Base-by-base conservation (phyloP, 1,284 basidiomycete species). In the Cutaneotrichosporon sp. region DNA sequence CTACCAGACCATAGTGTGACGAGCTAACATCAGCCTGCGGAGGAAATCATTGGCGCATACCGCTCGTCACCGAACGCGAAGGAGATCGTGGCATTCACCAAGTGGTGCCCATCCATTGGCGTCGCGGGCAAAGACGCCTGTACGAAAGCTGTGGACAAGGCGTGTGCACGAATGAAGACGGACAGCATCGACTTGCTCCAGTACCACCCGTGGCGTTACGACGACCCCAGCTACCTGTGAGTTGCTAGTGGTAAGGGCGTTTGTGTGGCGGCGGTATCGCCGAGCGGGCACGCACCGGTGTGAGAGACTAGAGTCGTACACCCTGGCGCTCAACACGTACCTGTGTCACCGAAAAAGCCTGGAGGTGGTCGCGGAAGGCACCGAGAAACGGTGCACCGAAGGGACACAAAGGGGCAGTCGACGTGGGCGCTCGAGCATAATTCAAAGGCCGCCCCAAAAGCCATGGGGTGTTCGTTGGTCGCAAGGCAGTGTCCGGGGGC, bases 181-280 rank as follows among this genome's bases (percentile, higher is more conserved):
- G 23, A 26, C 2, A 20, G 21, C 15, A 4, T 54, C 33, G 43
- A 49, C 13, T 30, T 54, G 9, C 38, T 54, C 42, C 52, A 54
- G 52, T 50, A 50, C 23, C 52, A 49, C 36, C 26, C n/a, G 10
- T 50, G 48, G 47, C 36, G 41, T 30, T 54, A 54, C 30, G 52
- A 54, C 18, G 44, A 49, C 14, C 30, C 38, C 10, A 45, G 22
- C 20, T 54, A 50, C n/a, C 23, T 49, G 52, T 54, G 36, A 39
- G 52, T 48, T 3, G 26, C 4, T 7, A n/a, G 15, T 30, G 26
- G 26, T 30, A 30, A 10, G 26, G 26, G 26, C 7, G 26, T 5
- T 30, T 30, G 26, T 30, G 26, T 30, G 26, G 26, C n/a, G n/a
- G n/a, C n/a, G n/a, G n/a, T n/a, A n/a, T n/a, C n/a, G n/a, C n/a